Base-by-base conservation (phyloP, 2,329 filamentous ascomycete genomes). In the Diaporthe vaccinii region DNA sequence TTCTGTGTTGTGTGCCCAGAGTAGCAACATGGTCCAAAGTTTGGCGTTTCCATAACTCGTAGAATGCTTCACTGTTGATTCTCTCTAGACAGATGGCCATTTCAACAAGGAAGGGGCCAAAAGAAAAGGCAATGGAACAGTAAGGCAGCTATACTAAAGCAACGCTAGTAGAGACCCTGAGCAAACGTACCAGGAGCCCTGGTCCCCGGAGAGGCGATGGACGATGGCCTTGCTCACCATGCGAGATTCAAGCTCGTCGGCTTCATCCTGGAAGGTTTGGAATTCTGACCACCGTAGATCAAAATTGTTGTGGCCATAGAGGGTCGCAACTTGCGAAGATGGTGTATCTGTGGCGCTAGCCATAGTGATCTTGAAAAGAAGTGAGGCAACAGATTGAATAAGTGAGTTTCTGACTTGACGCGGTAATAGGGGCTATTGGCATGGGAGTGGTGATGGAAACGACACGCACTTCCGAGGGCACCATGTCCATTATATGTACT, bases 201-300 rank as follows among this genome's bases (percentile, higher is more conserved):
- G 2, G 3, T 15, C 4, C 22, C 28, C 20, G 10, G 25, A n/a
- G 17, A 49, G 28, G 5, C 62, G 62, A 51, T 41, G 62, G 7
- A 49, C 31, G 5, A 67, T 67, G 6, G 25, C 44, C 44, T 9
- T 67, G 3, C 4, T 36, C 15, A 20, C n/a, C 62, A 51, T 36
- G 12, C 62, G 44, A 28, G 20, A 44, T 67, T 67, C 44, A 17
- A 67, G 44, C 5, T 51, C 10, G 17, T 67, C 12, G 28, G 62
- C 62, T 25, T 67, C 44, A 67, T 67, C 62, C 20, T 51, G 3
- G 44, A 15, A 5, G 62, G 10, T n/a, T n/a, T 17, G 22, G 44
- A 67, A 51, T 36, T 67, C 44, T n/a, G 62, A 67, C 62, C 62
- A 67, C 62, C 44, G 44, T 4, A 14, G 15, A 4, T n/a, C 15